Evolutionary conservation across 345 rosid species (phyloP).

Genomic region (Trapa incisa): DNA sequence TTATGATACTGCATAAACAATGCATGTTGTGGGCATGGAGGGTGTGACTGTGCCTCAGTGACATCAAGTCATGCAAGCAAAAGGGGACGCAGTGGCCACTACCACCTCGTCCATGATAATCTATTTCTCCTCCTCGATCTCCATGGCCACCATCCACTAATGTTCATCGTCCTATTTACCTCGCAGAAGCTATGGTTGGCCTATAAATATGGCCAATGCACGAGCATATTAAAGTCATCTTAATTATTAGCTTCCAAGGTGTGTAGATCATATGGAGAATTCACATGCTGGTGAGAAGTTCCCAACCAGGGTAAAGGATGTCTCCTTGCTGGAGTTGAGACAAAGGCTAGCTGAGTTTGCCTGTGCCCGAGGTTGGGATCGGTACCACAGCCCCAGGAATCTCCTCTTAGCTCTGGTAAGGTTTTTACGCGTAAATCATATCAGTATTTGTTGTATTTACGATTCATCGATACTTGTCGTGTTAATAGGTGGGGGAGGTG

Average conservation of each 20-base stretch:
- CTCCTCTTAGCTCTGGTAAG: conserved; percentile 43
- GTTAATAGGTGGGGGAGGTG: conserved; percentile 49
- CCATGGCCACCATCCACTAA: background rate
- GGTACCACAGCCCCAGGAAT: conserved; percentile 46
- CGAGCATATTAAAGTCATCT: background rate
- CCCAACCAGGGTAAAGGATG: conserved; percentile 17
- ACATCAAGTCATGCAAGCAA: background rate
- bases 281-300: background rate
- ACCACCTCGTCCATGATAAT: background rate
- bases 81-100: background rate
- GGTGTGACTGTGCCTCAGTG: background rate
- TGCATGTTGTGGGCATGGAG: background rate
- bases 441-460: too few relatives aligned
- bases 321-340: conserved; percentile 32
- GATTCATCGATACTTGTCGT: background rate
- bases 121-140: too few relatives aligned
- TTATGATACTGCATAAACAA: too few relatives aligned
- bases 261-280: background rate
- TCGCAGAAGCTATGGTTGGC: background rate
- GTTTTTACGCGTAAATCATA: too few relatives aligned
- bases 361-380: conserved; percentile 39
- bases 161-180: background rate
- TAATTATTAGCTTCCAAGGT: background rate
- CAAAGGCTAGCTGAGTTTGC: conserved; percentile 40
- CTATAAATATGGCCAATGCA: background rate